Conservation (phyloP, 805 yeast species). For the Candida orba region DNA sequence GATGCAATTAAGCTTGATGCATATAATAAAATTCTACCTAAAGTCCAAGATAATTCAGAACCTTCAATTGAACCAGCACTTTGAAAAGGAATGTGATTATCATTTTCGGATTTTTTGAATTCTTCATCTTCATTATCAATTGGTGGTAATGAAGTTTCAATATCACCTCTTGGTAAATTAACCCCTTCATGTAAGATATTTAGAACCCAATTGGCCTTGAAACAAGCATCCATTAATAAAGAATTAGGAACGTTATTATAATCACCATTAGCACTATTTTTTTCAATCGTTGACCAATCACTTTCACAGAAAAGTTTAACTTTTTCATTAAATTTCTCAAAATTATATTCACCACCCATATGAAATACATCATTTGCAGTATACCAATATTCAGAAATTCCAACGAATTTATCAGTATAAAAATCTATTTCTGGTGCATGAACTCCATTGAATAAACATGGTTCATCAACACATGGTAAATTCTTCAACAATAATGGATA, state of each 20-base stretch:
- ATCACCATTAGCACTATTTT: constrained; percentile 43
- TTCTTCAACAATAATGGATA: constrained; percentile 75
- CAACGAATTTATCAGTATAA: constrained; percentile 74
- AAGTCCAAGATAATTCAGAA: constrained; percentile 88
- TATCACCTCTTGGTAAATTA: constrained; percentile 66
- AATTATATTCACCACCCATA: constrained; percentile 85
- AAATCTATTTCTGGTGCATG: constrained; percentile 89
- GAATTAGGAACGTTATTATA: constrained; percentile 53
- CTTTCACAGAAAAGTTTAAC: constrained; percentile 69
- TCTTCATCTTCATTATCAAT: constrained; percentile 17
- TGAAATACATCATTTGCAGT: constrained; percentile 88
- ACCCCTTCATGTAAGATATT: constrained; percentile 90
- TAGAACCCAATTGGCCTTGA: constrained; percentile 92
- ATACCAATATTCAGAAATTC: constrained; percentile 96
- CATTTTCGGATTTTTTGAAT: constrained; percentile 10
- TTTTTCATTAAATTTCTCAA: constrained; percentile 53
- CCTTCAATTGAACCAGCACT: constrained; percentile 78
- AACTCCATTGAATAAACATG: constrained; percentile 91
- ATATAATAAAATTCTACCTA: constrained; percentile 78
- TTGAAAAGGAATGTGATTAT: constrained; percentile 59
- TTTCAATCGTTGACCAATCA: constrained; percentile 56
- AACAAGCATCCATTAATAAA: constrained; percentile 69
- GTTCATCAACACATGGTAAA: constrained; percentile 77
- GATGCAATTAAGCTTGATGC: constrained; percentile 49
- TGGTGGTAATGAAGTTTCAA: constrained; percentile 34